Base-by-base conservation (phyloP, 805 yeast genomes). In the Sugiyamaella qingdaonensis region DNA sequence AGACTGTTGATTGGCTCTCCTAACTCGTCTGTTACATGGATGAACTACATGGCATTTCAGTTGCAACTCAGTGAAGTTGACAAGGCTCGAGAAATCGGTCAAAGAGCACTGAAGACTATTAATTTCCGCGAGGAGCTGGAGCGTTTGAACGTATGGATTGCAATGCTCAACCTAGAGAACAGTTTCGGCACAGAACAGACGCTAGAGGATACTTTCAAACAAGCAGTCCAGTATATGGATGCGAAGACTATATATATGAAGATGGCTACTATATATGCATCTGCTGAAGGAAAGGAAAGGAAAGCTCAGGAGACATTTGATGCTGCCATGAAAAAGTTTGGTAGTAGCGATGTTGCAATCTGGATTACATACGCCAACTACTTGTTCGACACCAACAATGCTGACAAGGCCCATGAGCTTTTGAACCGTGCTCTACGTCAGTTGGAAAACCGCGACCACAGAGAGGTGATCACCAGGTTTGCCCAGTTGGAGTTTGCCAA, bases 1-100 rank as follows among this genome's bases (percentile, higher is more conserved):
- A 82, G 99, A 64, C 73, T 94, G 59, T 78, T 94, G 52, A 79
- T 94, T 55, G 95, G 97, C 67, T 86, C 86, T 66, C 97, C 99
- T 46, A 86, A 88, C 73, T 88, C 96, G 2, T 92, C 99, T 1
- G 80, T 91, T 34, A 71, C 89, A 53, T 94, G 99, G 99, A 92
- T 94, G 88, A 88, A 91, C 72, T 94, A 87, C 72, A 94, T 94
- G 97, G 91, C 98, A 2, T 94, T 92, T 85, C 96, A 91, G 70
- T 77, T 94, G 58, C 97, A 91, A 70, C 76, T 92, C 58, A 87
- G 96, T 74, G 99, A 94, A 70, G 75, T 90, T 54, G 97, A 92
- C 36, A 89, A 88, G 71, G 97, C 97, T 9, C 82, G 99, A 62
- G 96, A 88, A 68, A 82, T 94, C 62, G 97, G 88, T 44, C 87